Conservation (phyloP, 2,329 filamentous ascomycete genomes). For the Scedosporium dehoogii region DNA sequence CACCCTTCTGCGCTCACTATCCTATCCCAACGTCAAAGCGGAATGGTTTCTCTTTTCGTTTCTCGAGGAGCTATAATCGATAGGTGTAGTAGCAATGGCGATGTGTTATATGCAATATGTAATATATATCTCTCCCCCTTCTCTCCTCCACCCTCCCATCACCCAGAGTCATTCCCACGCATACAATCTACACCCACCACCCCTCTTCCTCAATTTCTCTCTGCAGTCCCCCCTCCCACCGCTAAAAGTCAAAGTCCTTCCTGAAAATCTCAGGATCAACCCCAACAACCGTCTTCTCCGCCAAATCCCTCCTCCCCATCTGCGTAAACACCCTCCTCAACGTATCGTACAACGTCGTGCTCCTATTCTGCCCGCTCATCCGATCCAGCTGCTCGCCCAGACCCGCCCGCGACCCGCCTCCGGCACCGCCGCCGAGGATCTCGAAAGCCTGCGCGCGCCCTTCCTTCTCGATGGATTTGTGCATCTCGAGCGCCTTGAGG, state of each 20-base stretch:
- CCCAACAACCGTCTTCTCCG: conserved; percentile 76
- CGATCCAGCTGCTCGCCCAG: conserved; percentile 68
- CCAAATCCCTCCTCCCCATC: conserved; percentile 83
- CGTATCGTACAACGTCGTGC: conserved; percentile 94
- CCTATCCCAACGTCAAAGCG: too few species aligned
- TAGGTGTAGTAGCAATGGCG: too few species aligned
- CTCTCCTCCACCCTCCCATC: too few species aligned
- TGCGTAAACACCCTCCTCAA: conserved; percentile 88
- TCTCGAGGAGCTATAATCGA: too few species aligned
- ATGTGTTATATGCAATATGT: too few species aligned
- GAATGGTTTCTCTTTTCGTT: too few species aligned
- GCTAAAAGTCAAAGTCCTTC: conserved; percentile 39
- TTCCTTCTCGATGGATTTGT: conserved; percentile 82
- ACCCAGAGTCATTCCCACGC: too few species aligned
- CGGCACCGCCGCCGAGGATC: conserved; percentile 53
- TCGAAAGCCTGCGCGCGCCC: conserved; percentile 76
- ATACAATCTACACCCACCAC: too few species aligned
- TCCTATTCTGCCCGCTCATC: conserved; percentile 91
- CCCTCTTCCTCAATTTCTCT: too few species aligned
- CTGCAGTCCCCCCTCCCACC: background rate
- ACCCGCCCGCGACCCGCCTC: conserved; percentile 18
- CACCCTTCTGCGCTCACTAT: too few species aligned
- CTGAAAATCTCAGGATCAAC: conserved; percentile 88
- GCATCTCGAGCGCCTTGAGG: conserved; percentile 86
- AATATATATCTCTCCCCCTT: too few species aligned